Evolutionary conservation across 768 basidiomycete genomes (phyloP).

Genomic region (Strobilomyces echinocephalus): DNA sequence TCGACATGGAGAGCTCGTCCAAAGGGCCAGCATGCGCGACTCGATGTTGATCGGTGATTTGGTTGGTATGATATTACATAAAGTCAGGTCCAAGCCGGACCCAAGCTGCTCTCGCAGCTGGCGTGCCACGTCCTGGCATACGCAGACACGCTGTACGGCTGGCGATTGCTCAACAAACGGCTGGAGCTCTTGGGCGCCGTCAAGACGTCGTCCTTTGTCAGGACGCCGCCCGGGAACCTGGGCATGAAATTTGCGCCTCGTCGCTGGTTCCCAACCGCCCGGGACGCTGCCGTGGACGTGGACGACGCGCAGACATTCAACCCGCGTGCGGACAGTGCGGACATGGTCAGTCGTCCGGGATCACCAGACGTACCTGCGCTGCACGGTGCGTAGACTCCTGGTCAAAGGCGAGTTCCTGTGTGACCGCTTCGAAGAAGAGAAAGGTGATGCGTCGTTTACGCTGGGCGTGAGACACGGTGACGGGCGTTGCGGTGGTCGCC

Average conservation of each 20-base stretch:
- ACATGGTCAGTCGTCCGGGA: conserved; percentile 31
- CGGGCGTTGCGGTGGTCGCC: conserved; percentile 39
- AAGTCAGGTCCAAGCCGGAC: no score
- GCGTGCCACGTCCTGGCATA: conserved; percentile 61
- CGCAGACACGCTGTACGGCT: conserved; percentile 69
- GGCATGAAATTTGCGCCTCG: conserved; percentile 33
- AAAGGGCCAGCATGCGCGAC: no score
- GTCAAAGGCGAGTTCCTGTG: conserved; percentile 69
- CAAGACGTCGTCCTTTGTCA: conserved; percentile 28
- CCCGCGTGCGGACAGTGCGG: conserved; percentile 47
- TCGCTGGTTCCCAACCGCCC: neutral
- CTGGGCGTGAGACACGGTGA: conserved; percentile 71
- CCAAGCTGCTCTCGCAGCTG: conserved; percentile 37
- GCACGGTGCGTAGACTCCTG: conserved; percentile 72
- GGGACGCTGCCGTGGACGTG: neutral
- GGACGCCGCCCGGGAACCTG: conserved; percentile 25
- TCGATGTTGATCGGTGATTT: no score
- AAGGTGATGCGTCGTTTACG: conserved; percentile 84
- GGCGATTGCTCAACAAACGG: conserved; percentile 68
- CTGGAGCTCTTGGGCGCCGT: conserved; percentile 70
- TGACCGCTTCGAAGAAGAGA: conserved; percentile 78
- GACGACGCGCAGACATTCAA: conserved; percentile 37
- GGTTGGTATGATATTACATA: no score
- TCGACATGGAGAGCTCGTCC: neutral
- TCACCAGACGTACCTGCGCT: conserved; percentile 44